Percentiles rank a stretch among this genome's conserved stretches.
Evolutionary conservation across 2,329 filamentous ascomycete genomes (phyloP).

Genomic region (Calonectria naviculata): DNA sequence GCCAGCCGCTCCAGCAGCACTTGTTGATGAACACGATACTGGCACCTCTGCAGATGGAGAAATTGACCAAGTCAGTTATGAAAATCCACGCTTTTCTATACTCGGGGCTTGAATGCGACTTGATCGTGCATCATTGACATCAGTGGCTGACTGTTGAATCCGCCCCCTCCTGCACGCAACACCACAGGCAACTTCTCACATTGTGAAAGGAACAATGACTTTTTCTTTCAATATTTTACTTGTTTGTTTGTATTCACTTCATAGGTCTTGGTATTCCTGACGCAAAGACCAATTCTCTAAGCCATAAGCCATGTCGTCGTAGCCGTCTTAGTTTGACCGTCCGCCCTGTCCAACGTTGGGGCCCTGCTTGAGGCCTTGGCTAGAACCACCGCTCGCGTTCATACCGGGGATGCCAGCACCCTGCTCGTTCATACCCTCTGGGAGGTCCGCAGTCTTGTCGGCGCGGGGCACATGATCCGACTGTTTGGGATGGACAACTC

Average conservation of each 20-base stretch:
- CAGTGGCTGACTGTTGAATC: background rate
- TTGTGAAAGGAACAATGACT: no score
- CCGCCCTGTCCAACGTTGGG: slow-evolving; percentile 55
- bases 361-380: slow-evolving; percentile 54
- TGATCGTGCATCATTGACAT: background rate
- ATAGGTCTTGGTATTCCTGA: background rate
- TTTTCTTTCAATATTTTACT: background rate
- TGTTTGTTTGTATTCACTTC: background rate
- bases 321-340: slow-evolving; percentile 23
- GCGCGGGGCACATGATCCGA: slow-evolving; percentile 55
- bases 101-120: background rate
- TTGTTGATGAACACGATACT: background rate
- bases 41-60: no score
- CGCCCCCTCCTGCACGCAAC: background rate
- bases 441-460: slow-evolving; percentile 61
- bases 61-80: background rate
- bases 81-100: background rate
- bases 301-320: background rate
- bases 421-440: slow-evolving; percentile 55
- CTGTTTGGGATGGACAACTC: slow-evolving; percentile 23
- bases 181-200: background rate
- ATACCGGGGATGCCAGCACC: slow-evolving; percentile 53
- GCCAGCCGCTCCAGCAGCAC: no score
- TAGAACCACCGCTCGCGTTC: slow-evolving; percentile 57
- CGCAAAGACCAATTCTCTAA: background rate